Evolutionary conservation across 1,284 basidiomycete genomes (phyloP), one percentile per base, ranked within the genome.

Genomic region (Laetiporus sulphureus): DNA sequence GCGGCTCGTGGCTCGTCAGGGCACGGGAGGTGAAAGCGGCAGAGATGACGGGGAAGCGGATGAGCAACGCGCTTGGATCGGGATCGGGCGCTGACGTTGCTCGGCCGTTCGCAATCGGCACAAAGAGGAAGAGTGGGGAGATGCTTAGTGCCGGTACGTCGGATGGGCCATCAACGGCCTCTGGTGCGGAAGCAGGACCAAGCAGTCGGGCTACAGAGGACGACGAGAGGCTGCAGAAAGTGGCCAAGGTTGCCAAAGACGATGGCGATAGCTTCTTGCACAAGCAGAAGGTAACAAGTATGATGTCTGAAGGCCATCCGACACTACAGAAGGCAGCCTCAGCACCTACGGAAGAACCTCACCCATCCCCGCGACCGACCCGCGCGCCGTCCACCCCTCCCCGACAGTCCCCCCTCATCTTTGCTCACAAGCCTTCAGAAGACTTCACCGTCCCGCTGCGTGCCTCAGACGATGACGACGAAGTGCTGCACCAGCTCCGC

Each of bases 1-100:
- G 85, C 20, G 79, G 82, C 11, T 89, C 85, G 1, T 88, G 86
- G 85, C 58, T 89, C 42, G 76, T 74, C 57, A 85, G 83, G 52
- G 82, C 79, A 11, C 71, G 83, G 32, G 84, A 87, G 56, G 79
- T 72, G 18, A 87, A 86, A 51, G 81, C 83, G 4, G 59, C 80
- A 53, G 84, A 84, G 51, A 67, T 63, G 24, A 67, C 68, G 11
- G 58, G 55, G 3, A 75, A 71, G 54, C 71, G 72, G 36, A 48
- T 62, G 3, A 63, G 52, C 41, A n/a, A n/a, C n/a, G n/a, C n/a
- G n/a, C n/a, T n/a, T n/a, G n/a, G n/a, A n/a, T 51, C 12, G 8
- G 35, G 56, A 23, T 41, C 57, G 30, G 53, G 49, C 3, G 40
- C 39, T 1, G 46, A 35, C 3, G 20, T 44, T 3, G 37, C 40